Evolutionary conservation across 129 eudicot genomes (phyloP).

Genomic region (Ambrosia artemisiifolia): DNA sequence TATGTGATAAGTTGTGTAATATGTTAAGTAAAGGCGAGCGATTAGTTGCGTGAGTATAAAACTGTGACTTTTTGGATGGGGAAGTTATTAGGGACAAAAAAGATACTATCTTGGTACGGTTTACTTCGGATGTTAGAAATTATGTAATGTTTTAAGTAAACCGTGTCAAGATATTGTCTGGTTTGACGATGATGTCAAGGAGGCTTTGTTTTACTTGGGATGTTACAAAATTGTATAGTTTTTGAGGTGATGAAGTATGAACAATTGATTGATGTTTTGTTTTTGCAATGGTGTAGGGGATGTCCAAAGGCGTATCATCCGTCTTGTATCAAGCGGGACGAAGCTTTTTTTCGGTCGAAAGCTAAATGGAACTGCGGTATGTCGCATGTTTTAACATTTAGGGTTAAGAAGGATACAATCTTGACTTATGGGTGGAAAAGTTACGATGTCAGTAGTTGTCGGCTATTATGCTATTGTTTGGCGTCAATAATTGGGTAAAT

Average conservation of each 20-base stretch:
- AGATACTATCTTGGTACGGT: too few species aligned
- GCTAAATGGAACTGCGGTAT: constrained; percentile 87
- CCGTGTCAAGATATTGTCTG: too few species aligned
- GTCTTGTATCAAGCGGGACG: constrained; percentile 80
- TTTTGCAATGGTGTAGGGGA: constrained; percentile 41
- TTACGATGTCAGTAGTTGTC: constrained; percentile 3
- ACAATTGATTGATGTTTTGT: not conserved
- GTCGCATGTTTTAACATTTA: constrained; percentile 16
- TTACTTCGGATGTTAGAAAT: too few species aligned
- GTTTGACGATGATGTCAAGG: too few species aligned
- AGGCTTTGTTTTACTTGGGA: too few species aligned
- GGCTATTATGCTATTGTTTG: constrained; percentile 6
- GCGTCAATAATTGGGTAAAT: not conserved
- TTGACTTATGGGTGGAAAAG: not conserved
- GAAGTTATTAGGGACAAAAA: too few species aligned
- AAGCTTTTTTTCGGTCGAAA: constrained; percentile 66
- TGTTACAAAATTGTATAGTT: not conserved
- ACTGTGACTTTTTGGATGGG: too few species aligned
- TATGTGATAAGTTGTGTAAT: not conserved
- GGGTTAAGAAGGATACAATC: constrained; percentile 5
- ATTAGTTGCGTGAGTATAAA: too few species aligned
- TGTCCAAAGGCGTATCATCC: constrained; percentile 98
- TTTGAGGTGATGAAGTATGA: not conserved
- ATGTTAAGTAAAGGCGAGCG: too few species aligned
- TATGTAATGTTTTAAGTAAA: too few species aligned